A percentile compares a stretch with the other conserved stretches of the same genome.
These are phyloP conservation scores for Hymenoscyphus scutula DNA, from an alignment of 2,329 filamentous ascomycete genomes.

Conservation along the genomic window DNA sequence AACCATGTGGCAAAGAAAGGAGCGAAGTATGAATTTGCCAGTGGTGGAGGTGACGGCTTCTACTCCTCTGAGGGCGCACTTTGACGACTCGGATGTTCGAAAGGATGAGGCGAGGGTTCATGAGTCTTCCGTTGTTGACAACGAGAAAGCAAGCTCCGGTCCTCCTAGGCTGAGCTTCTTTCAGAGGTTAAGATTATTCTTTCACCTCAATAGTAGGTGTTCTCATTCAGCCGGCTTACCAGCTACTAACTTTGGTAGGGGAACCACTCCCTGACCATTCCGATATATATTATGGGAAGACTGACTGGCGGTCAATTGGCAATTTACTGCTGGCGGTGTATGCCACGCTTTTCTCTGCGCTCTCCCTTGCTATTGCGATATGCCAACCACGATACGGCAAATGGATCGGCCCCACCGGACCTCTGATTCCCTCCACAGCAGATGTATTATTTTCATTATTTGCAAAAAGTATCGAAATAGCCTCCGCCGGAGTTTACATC, in stretches of 20 bases:
- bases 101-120: slow-evolving; percentile 7
- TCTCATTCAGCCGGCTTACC: background rate
- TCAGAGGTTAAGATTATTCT: background rate
- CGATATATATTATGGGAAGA: slow-evolving; percentile 17
- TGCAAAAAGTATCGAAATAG: slow-evolving; percentile 16
- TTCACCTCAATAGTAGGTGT: slow-evolving; percentile 12
- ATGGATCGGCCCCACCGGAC: slow-evolving; percentile 13
- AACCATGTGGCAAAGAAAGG: slow-evolving; percentile 12
- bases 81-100: slow-evolving; percentile 11
- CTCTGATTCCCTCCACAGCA: slow-evolving; percentile 12
- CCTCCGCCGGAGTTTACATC: slow-evolving; percentile 12
- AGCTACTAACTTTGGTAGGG: slow-evolving; percentile 4
- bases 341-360: slow-evolving; percentile 11
- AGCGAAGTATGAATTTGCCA: slow-evolving; percentile 9
- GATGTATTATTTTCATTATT: slow-evolving; percentile 12
- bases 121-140: slow-evolving; percentile 3
- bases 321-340: slow-evolving; percentile 17
- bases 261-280: slow-evolving; percentile 12
- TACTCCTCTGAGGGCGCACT: slow-evolving; percentile 12
- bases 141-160: slow-evolving; percentile 6
- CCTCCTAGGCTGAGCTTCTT: slow-evolving; percentile 2
- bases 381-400: slow-evolving; percentile 16
- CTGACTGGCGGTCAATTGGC: slow-evolving; percentile 15
- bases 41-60: slow-evolving; percentile 12
- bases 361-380: slow-evolving; percentile 14